These are phyloP conservation scores for Plasmodium ovale DNA, from an alignment of 169 alveolate genomes.

Conservation along the genomic window DNA sequence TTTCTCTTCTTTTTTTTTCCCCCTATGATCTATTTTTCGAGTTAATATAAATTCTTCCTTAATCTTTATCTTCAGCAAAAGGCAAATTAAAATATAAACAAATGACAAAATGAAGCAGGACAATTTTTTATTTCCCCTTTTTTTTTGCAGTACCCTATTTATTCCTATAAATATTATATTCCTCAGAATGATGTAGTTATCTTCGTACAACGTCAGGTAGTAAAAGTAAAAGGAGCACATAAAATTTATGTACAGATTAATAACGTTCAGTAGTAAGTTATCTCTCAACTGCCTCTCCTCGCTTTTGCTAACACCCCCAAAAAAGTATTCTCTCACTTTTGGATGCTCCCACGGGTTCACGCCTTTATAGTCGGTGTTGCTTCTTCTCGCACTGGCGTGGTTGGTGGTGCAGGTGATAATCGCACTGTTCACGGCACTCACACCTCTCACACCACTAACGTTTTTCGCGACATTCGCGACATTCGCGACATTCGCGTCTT, in stretches of 20 bases:
- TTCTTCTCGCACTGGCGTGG: no score
- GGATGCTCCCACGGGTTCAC: background rate
- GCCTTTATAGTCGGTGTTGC: no score
- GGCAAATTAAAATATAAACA: slow-evolving; percentile 42
- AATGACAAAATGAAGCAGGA: slow-evolving; percentile 54
- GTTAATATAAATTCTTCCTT: slow-evolving; percentile 62
- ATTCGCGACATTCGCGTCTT: background rate
- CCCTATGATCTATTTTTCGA: background rate
- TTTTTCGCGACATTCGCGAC: background rate
- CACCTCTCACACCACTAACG: background rate
- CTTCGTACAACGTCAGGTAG: slow-evolving; percentile 54
- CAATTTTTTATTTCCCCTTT: slow-evolving; percentile 34
- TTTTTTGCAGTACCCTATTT: slow-evolving; percentile 21
- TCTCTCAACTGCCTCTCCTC: slow-evolving; percentile 34
- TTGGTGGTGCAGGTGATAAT: no score
- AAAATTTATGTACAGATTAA: slow-evolving; percentile 62
- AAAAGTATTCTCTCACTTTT: background rate
- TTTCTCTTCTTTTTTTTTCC: slow-evolving; percentile 2
- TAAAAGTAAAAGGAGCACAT: slow-evolving; percentile 47
- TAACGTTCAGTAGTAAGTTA: slow-evolving; percentile 35
- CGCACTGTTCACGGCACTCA: background rate
- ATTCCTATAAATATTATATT: slow-evolving; percentile 50
- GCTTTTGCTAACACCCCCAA: background rate
- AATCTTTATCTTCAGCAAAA: slow-evolving; percentile 37
- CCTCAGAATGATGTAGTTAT: slow-evolving; percentile 36